Conservation (phyloP, 2,329 filamentous ascomycete genomes). For the Scorias spongiosa region DNA sequence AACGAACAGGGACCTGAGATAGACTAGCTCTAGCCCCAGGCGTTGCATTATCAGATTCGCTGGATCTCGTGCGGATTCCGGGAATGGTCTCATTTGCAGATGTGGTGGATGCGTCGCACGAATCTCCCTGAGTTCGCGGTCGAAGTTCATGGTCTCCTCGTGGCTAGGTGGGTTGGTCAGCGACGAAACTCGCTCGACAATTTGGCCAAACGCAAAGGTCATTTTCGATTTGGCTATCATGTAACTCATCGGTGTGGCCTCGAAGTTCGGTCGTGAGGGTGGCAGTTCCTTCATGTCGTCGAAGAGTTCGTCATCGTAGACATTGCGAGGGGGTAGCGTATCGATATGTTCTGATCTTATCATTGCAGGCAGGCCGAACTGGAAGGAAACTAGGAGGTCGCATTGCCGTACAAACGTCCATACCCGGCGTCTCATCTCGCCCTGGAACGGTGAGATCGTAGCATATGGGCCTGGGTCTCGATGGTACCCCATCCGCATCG, state of each 20-base stretch:
- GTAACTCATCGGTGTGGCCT: slow-evolving; percentile 63
- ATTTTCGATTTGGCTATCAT: slow-evolving; percentile 61
- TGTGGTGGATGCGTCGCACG: slow-evolving; percentile 61
- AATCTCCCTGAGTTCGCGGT: slow-evolving; percentile 40
- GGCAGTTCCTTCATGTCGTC: slow-evolving; percentile 54
- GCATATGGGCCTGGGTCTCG: slow-evolving; percentile 62
- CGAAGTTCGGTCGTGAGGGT: slow-evolving; percentile 48
- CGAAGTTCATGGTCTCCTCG: slow-evolving; percentile 46
- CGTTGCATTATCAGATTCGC: slow-evolving; percentile 59
- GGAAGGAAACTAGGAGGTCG: slow-evolving; percentile 65
- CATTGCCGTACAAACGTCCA: slow-evolving; percentile 57
- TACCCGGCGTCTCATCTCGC: slow-evolving; percentile 50
- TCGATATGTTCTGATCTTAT: slow-evolving; percentile 62
- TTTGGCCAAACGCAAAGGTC: slow-evolving; percentile 53
- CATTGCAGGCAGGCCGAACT: slow-evolving; percentile 47
- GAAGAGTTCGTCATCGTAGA: slow-evolving; percentile 68
- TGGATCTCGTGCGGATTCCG: slow-evolving; percentile 58
- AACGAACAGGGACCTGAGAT: slow-evolving; percentile 76
- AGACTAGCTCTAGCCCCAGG: slow-evolving; percentile 70
- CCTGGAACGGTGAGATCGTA: slow-evolving; percentile 57
- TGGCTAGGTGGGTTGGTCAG: slow-evolving; percentile 44
- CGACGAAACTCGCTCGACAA: slow-evolving; percentile 51
- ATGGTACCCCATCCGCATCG: slow-evolving; percentile 64
- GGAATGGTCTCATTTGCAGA: slow-evolving; percentile 58
- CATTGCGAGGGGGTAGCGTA: slow-evolving; percentile 57